These are phyloP conservation scores for Malus asiatica DNA, from an alignment of 306 rosid species.

Conservation along the genomic window DNA sequence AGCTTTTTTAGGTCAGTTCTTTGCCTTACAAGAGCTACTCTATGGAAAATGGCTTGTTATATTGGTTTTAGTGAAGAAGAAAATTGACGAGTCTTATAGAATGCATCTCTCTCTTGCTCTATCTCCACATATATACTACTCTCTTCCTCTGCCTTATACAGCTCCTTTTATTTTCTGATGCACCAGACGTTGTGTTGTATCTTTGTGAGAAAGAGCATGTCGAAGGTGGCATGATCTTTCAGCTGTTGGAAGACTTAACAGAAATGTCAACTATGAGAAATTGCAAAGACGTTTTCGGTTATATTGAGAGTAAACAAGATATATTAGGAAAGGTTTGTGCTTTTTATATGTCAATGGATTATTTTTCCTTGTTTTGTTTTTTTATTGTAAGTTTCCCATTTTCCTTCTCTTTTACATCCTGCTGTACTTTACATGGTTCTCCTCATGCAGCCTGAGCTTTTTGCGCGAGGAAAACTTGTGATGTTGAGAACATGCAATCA, in stretches of 20 bases:
- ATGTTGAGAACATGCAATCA: conserved; percentile 99
- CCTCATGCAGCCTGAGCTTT: conserved; percentile 78
- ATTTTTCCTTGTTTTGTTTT: conserved; percentile 4
- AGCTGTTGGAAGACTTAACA: conserved; percentile 90
- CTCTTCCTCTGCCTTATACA: not conserved
- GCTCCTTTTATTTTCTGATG: not conserved
- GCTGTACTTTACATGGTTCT: conserved; percentile 10
- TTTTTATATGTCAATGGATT: not conserved
- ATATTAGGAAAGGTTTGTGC: conserved; percentile 77
- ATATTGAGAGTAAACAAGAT: conserved; percentile 93
- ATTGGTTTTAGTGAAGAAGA: not conserved
- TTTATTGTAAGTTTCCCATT: not conserved
- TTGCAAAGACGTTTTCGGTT: conserved; percentile 94
- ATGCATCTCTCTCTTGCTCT: not conserved
- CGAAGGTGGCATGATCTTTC: conserved; percentile 98
- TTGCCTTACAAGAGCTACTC: not conserved
- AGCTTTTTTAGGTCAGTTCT: not conserved
- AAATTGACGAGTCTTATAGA: not conserved
- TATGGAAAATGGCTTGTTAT: conserved; percentile 1
- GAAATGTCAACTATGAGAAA: conserved; percentile 99
- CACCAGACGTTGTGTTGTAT: conserved; percentile 79
- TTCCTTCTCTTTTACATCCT: not conserved
- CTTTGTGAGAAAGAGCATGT: conserved; percentile 94
- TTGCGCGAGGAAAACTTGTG: conserved; percentile 95
- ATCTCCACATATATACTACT: not conserved